Conservation (phyloP, 192 early-diverging fungal genomes). For the Entrophospora sp. region DNA sequence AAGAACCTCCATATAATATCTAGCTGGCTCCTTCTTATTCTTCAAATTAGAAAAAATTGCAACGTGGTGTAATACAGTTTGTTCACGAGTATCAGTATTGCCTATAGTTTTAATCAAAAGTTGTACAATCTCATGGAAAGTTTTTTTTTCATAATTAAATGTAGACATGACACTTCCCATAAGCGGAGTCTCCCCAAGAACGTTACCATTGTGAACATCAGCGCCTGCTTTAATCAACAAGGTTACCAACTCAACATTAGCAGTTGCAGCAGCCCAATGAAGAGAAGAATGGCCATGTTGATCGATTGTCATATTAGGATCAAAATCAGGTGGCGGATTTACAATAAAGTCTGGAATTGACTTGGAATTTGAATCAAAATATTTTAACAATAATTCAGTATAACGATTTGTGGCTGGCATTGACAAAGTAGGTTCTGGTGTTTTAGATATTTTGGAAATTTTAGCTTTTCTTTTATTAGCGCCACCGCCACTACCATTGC, state of each 20-base stretch:
- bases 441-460: no score
- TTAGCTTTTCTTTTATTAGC: no score
- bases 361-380: conserved; percentile 34
- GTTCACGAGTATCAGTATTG: conserved; percentile 64
- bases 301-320: conserved; percentile 81
- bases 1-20: conserved; percentile 85
- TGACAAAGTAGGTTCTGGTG: not conserved
- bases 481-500: no score
- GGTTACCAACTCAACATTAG: conserved; percentile 59
- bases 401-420: not conserved
- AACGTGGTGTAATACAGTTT: conserved; percentile 89
- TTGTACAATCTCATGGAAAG: conserved; percentile 64
- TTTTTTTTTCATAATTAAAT: conserved; percentile 76
- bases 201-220: conserved; percentile 64
- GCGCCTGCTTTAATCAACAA: conserved; percentile 69
- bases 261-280: conserved; percentile 94
- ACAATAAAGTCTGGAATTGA: conserved; percentile 43
- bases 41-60: conserved; percentile 57
- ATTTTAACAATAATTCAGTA: conserved; percentile 19
- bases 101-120: conserved; percentile 67
- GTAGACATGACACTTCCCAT: conserved; percentile 83
- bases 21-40: conserved; percentile 59
- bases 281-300: conserved; percentile 90
- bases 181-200: conserved; percentile 78
- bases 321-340: conserved; percentile 50